Evolutionary conservation across 163 green algal genomes (phyloP).

Genomic region (Chlorella variabilis): DNA sequence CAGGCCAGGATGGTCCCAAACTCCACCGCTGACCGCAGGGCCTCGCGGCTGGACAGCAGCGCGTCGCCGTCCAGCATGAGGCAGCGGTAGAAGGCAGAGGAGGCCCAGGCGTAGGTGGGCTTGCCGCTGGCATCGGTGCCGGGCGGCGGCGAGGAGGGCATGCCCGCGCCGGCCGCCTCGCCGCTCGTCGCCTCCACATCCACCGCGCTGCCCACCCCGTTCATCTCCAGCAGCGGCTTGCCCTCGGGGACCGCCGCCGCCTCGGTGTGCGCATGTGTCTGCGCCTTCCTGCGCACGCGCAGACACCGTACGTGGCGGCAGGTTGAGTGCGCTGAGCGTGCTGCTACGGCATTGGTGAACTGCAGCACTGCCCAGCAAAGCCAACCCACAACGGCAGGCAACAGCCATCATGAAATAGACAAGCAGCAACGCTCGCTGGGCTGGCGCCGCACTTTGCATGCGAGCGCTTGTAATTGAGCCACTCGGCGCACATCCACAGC

Average conservation of each 20-base stretch:
- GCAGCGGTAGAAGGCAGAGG: slow-evolving; percentile 38
- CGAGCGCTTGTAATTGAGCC: slow-evolving; percentile 12
- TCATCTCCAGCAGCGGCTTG: slow-evolving; percentile 28
- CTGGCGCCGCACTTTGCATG: slow-evolving; percentile 23
- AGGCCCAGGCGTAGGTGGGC: slow-evolving; percentile 24
- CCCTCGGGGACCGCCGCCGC: neutral
- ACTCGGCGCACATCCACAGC: slow-evolving; percentile 15
- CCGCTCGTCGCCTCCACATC: slow-evolving; percentile 22
- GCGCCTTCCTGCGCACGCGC: slow-evolving; percentile 17
- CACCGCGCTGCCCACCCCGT: neutral
- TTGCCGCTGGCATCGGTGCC: neutral
- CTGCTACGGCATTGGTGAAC: neutral
- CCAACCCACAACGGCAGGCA: no score
- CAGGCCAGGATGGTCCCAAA: slow-evolving; percentile 86
- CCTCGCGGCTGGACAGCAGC: slow-evolving; percentile 36
- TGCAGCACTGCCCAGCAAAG: no score
- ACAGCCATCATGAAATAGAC: no score
- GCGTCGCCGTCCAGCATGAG: slow-evolving; percentile 53
- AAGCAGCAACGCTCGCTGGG: no score
- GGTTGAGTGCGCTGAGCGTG: no score
- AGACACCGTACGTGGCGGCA: neutral
- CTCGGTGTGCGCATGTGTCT: slow-evolving; percentile 13
- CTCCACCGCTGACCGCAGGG: slow-evolving; percentile 65
- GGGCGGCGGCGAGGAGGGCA: neutral
- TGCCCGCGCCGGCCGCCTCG: neutral